Evolutionary conservation across 2,329 filamentous ascomycete species (phyloP).

Genomic region (Karstenula rhodostoma): DNA sequence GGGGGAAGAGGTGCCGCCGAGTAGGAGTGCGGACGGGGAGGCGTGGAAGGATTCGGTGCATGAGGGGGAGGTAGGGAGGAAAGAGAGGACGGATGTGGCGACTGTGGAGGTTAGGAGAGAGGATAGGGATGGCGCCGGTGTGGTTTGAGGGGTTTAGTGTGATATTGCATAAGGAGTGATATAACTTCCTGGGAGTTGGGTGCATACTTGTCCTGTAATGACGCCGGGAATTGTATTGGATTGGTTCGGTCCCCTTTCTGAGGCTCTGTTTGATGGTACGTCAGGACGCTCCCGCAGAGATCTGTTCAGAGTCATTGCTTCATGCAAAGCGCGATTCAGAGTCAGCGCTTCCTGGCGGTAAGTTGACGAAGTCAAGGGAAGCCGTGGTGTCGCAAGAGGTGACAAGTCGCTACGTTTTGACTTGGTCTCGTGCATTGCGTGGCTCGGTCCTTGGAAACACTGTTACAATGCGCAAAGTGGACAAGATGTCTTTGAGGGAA

Average conservation of each 20-base stretch:
- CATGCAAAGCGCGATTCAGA: too few species aligned
- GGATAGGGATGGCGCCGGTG: neutral
- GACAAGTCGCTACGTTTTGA: too few species aligned
- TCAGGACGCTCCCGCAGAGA: too few species aligned
- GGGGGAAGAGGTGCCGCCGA: neutral
- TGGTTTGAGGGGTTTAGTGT: neutral
- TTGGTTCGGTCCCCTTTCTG: too few species aligned
- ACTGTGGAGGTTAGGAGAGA: neutral
- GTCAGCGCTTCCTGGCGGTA: too few species aligned
- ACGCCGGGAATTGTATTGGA: neutral
- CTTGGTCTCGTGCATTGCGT: too few species aligned
- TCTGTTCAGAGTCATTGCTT: too few species aligned
- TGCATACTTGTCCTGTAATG: neutral
- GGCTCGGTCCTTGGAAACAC: too few species aligned
- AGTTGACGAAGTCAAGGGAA: too few species aligned
- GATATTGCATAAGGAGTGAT: neutral
- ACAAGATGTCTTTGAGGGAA: constrained; percentile 11
- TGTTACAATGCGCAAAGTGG: constrained; percentile 22
- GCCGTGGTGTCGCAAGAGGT: too few species aligned
- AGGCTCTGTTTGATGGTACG: too few species aligned
- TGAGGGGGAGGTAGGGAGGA: neutral
- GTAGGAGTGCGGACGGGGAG: neutral
- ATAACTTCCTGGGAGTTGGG: too few species aligned
- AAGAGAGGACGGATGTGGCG: neutral
- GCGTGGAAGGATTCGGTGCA: constrained; percentile 5